These are phyloP conservation scores for Acanthamoeba triangularis DNA, from an alignment of 208 protist genomes.

Conservation along the genomic window DNA sequence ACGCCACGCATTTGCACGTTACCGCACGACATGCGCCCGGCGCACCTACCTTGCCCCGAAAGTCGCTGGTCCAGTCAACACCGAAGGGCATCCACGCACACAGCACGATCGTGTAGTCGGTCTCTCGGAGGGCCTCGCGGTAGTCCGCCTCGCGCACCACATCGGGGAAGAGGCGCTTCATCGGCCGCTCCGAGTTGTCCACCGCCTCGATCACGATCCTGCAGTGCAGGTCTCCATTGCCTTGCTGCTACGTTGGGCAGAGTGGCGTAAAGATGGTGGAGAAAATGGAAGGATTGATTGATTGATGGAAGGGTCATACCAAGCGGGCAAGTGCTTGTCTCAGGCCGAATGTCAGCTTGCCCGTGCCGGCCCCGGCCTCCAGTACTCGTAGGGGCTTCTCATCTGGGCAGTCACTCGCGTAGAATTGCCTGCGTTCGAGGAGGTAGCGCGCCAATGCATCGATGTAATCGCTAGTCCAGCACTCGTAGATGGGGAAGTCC, in stretches of 20 bases:
- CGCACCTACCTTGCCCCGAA: neutral
- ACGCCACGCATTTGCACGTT: neutral
- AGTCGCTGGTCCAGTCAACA: slow-evolving; percentile 30
- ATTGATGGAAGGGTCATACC: neutral
- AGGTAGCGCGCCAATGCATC: neutral
- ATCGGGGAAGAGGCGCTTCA: slow-evolving; percentile 17
- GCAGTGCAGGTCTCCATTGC: no score
- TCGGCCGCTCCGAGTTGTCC: slow-evolving; percentile 31
- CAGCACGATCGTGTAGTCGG: neutral
- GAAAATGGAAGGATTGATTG: neutral
- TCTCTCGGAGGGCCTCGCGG: neutral
- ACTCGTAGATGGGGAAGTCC: slow-evolving; percentile 21
- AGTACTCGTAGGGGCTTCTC: neutral
- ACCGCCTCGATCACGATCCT: neutral
- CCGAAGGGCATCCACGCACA: slow-evolving; percentile 57
- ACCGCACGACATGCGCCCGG: neutral
- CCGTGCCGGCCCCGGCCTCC: neutral
- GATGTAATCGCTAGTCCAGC: slow-evolving; percentile 4
- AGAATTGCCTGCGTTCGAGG: neutral
- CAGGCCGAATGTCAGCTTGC: slow-evolving; percentile 3
- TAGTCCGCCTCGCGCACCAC: slow-evolving; percentile 23
- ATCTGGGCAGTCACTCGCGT: neutral
- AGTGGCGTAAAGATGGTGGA: neutral
- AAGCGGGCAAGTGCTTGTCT: neutral
- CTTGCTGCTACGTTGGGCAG: no score